Percentiles rank a stretch among this genome's conserved stretches.
Evolutionary conservation across 2,329 filamentous ascomycete genomes (phyloP).

Genomic region (Annulohypoxylon truncatum): DNA sequence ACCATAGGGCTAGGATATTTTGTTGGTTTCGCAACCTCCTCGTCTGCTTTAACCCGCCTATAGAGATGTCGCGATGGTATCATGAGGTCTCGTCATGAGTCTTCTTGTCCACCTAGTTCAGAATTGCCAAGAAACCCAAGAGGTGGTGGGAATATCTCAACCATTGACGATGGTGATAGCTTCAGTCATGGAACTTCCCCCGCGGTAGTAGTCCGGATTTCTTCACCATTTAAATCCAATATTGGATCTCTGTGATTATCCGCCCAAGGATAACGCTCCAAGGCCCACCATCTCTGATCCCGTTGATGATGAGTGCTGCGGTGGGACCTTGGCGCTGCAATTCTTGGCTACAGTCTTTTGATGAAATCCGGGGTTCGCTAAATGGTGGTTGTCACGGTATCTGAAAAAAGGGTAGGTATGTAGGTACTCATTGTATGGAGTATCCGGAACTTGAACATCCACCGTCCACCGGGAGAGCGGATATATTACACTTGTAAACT

Average conservation of each 20-base stretch:
- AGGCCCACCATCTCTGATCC: constrained; percentile 34
- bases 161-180: constrained; percentile 25
- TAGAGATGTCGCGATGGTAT: constrained; percentile 20
- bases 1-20: constrained; percentile 5
- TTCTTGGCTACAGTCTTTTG: constrained; percentile 37
- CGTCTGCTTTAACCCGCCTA: constrained; percentile 22
- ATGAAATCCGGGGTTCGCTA: constrained; percentile 41
- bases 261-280: constrained; percentile 34
- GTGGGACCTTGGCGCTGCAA: constrained; percentile 38
- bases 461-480: constrained; percentile 24
- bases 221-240: constrained; percentile 11
- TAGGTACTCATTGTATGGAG: constrained; percentile 24
- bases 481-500: constrained; percentile 25
- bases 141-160: constrained; percentile 15
- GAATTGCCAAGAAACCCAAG: constrained; percentile 27
- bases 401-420: constrained; percentile 1
- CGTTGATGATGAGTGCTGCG: constrained; percentile 33
- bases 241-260: constrained; percentile 35
- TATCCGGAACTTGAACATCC: constrained; percentile 30
- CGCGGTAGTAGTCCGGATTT: constrained; percentile 17
- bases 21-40: constrained; percentile 12
- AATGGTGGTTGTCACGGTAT: constrained; percentile 35
- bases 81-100: constrained; percentile 31
- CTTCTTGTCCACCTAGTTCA: constrained; percentile 11
- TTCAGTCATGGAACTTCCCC: constrained; percentile 22